Conservation (phyloP, 306 rosid genomes). For the Prunus kanzakura region DNA sequence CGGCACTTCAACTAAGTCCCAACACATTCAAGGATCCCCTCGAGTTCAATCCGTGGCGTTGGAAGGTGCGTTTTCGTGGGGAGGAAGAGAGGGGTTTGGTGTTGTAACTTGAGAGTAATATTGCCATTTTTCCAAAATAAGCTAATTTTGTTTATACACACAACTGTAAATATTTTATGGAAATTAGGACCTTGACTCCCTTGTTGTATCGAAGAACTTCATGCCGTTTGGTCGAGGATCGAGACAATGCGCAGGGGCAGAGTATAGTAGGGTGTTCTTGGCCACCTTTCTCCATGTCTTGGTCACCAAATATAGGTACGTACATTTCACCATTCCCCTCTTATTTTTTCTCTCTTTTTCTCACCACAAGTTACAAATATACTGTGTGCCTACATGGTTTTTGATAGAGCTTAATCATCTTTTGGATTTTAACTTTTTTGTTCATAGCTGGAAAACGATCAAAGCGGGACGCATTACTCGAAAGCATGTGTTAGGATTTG, state of each 20-base stretch:
- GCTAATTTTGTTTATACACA: not conserved
- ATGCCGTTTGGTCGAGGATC: conserved; percentile 45
- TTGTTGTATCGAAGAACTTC: conserved; percentile 27
- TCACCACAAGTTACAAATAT: not conserved
- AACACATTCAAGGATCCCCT: conserved; percentile 16
- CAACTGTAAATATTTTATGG: not conserved
- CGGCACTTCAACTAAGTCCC: conserved; percentile 17
- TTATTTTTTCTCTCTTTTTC: not conserved
- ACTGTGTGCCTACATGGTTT: not conserved
- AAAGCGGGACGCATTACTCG: no score
- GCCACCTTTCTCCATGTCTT: conserved; percentile 39
- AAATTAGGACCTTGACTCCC: conserved; percentile 15
- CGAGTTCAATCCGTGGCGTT: conserved; percentile 31
- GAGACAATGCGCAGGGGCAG: conserved; percentile 39
- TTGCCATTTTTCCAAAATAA: no score
- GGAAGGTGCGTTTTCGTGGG: not conserved
- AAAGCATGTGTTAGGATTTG: no score
- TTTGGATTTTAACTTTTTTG: not conserved
- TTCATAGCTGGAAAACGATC: not conserved
- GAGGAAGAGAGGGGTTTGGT: no score
- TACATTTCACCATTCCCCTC: not conserved
- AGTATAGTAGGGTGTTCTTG: conserved; percentile 22
- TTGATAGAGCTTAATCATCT: not conserved
- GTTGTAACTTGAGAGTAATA: no score
- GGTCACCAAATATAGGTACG: conserved; percentile 42